These are phyloP conservation scores for Ilex asprella DNA, from an alignment of 257 asterid species.

Conservation along the genomic window DNA sequence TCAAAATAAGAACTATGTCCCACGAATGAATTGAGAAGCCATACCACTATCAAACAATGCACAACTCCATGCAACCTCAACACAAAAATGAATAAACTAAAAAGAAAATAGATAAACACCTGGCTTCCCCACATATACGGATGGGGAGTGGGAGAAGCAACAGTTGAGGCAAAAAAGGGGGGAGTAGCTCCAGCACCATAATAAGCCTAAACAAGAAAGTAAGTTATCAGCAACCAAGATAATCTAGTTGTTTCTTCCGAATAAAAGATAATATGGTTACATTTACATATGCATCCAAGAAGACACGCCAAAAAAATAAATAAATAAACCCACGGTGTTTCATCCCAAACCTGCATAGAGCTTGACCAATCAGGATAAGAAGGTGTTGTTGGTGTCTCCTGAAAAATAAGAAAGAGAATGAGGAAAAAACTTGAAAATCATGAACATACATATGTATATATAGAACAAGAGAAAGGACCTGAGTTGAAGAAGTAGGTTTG, in stretches of 20 bases:
- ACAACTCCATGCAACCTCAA: neutral
- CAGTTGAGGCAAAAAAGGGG: conserved; percentile 84
- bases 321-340: neutral
- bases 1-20: neutral
- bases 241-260: neutral
- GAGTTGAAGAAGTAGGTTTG: conserved; percentile 50
- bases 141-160: conserved; percentile 87
- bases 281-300: neutral
- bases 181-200: conserved; percentile 92
- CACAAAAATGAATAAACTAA: neutral
- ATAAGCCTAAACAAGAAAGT: conserved; percentile 50
- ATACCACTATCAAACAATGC: neutral
- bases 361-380: conserved; percentile 86
- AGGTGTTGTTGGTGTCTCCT: conserved; percentile 66
- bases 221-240: neutral
- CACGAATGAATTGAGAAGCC: neutral
- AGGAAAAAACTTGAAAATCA: neutral
- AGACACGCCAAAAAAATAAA: neutral
- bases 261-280: neutral
- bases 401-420: conserved; percentile 21
- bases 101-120: conserved; percentile 33
- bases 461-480: conserved; percentile 31
- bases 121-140: conserved; percentile 93
- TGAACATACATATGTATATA: neutral
- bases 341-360: conserved; percentile 68